A percentile compares a stretch with the other conserved stretches of the same genome.
phyloP scores from a whole-genome alignment of 768 basidiomycete species.

The Austroboletus festivus region DNA sequence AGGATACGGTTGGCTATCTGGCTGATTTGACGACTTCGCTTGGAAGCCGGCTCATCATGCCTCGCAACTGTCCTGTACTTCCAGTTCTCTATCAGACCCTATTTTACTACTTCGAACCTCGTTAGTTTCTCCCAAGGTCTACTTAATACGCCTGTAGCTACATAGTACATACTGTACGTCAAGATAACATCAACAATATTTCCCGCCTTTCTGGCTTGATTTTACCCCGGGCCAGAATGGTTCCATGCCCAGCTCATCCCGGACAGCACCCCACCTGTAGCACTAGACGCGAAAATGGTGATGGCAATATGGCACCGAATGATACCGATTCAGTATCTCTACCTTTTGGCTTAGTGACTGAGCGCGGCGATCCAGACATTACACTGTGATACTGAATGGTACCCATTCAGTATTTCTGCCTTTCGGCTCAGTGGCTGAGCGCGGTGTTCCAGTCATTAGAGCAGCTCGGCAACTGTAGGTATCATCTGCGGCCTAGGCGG shows the following conservation, averaged over 20 bases:
- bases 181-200: slow-evolving; percentile 47
- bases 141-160: no score
- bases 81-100: slow-evolving; percentile 59
- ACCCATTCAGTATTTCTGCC: no score
- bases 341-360: no score
- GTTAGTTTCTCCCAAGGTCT: slow-evolving; percentile 32
- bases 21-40: no score
- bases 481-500: background rate
- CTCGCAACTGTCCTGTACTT: slow-evolving; percentile 48
- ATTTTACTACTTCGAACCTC: slow-evolving; percentile 65
- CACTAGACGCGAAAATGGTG: slow-evolving; percentile 47
- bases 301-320: slow-evolving; percentile 70
- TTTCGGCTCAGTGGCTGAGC: no score
- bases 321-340: no score
- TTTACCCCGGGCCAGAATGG: slow-evolving; percentile 60
- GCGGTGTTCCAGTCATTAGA: no score
- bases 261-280: slow-evolving; percentile 19
- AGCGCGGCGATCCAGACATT: slow-evolving; percentile 48
- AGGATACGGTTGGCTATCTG: no score
- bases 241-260: slow-evolving; percentile 68
- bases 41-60: no score
- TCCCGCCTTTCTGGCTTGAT: slow-evolving; percentile 51
- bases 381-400: slow-evolving; percentile 42
- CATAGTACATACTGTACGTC: slow-evolving; percentile 10
- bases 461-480: slow-evolving; percentile 67